These are phyloP conservation scores for Tolypocladium inflatum DNA, from an alignment of 2,329 filamentous ascomycete species.

Conservation along the genomic window DNA sequence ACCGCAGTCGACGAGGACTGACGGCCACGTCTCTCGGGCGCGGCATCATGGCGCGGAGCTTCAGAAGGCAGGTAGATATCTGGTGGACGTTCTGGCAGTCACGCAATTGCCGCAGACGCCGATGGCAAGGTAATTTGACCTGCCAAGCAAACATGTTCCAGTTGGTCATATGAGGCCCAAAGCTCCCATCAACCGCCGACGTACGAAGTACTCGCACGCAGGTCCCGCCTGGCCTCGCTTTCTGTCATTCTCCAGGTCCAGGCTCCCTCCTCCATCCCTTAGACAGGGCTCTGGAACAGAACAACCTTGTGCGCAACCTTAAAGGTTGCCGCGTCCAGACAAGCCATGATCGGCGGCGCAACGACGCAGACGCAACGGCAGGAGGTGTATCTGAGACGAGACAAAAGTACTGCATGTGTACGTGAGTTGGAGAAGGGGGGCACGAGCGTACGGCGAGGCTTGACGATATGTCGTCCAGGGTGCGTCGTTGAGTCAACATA, in stretches of 20 bases:
- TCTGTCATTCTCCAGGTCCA: no score
- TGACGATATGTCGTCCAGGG: neutral
- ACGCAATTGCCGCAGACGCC: neutral
- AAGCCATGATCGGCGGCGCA: neutral
- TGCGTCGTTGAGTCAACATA: no score
- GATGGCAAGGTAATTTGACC: neutral
- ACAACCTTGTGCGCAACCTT: constrained; percentile 13
- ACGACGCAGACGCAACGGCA: neutral
- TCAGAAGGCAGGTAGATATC: neutral
- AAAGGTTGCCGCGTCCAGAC: constrained; percentile 3
- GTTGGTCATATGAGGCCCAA: neutral
- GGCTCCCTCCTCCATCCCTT: neutral
- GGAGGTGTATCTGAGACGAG: neutral
- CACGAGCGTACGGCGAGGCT: neutral
- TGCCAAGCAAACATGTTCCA: neutral
- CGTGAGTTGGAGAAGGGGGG: neutral
- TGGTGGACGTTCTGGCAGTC: neutral
- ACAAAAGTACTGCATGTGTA: neutral
- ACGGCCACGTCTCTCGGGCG: neutral
- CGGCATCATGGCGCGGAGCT: neutral
- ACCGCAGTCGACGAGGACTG: neutral
- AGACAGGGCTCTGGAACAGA: constrained; percentile 7
- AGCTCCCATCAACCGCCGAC: neutral
- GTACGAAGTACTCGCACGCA: no score
- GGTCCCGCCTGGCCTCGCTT: no score